phyloP scores from a whole-genome alignment of 2,329 filamentous ascomycete species.

The Madurella mycetomatis region DNA sequence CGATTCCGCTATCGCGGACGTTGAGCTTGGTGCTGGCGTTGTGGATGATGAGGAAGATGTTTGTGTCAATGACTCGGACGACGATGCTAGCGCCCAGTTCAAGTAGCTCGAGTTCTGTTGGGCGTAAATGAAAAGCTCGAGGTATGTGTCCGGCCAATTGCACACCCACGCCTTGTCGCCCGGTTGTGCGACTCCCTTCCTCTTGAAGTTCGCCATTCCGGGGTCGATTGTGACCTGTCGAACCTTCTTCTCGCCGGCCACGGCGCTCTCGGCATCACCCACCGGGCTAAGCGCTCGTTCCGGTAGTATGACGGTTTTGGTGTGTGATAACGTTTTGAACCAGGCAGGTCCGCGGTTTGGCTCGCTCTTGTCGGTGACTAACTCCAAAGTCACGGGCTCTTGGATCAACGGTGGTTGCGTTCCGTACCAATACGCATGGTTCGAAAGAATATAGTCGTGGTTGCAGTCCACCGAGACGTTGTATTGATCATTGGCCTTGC shows the following conservation, averaged over 20 bases:
- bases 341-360: slow-evolving; percentile 49
- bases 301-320: slow-evolving; percentile 53
- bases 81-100: slow-evolving; percentile 6
- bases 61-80: slow-evolving; percentile 15
- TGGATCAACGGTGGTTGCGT: slow-evolving; percentile 47
- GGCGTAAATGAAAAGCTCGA: slow-evolving; percentile 56
- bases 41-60: slow-evolving; percentile 2
- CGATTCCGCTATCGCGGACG: not conserved
- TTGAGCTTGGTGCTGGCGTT: not conserved
- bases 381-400: slow-evolving; percentile 36
- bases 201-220: slow-evolving; percentile 31
- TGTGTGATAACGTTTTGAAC: slow-evolving; percentile 45
- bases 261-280: not conserved
- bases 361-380: slow-evolving; percentile 52
- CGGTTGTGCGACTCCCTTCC: slow-evolving; percentile 36
- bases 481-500: slow-evolving; percentile 36
- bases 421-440: slow-evolving; percentile 46
- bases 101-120: slow-evolving; percentile 44
- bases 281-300: slow-evolving; percentile 29
- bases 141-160: slow-evolving; percentile 51
- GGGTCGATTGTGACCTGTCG: slow-evolving; percentile 2
- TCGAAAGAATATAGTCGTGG: slow-evolving; percentile 32
- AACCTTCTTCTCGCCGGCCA: not conserved
- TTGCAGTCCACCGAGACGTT: slow-evolving; percentile 38
- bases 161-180: slow-evolving; percentile 57